Conservation (phyloP, 2,329 filamentous ascomycete species). For the Aspergillus hortae region DNA sequence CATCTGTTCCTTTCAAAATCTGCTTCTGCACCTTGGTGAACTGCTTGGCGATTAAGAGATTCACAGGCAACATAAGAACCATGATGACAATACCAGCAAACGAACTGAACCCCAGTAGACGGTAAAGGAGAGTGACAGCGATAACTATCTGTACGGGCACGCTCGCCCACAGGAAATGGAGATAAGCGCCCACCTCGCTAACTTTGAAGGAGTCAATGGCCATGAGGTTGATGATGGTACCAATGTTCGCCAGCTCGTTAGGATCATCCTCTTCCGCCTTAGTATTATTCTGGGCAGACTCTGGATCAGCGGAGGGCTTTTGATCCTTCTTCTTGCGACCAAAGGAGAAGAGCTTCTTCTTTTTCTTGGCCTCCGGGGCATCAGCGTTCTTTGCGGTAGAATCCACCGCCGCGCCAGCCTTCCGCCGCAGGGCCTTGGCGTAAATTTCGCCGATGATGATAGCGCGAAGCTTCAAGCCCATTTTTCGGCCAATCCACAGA, state of each 20-base stretch:
- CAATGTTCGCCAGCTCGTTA: constrained; percentile 81
- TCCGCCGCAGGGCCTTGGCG: constrained; percentile 86
- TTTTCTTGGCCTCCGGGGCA: constrained; percentile 33
- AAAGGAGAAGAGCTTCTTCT: constrained; percentile 51
- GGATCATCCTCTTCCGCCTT: constrained; percentile 25
- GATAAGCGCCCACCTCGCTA: constrained; percentile 86
- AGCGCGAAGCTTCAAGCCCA: constrained; percentile 87
- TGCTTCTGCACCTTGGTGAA: constrained; percentile 85
- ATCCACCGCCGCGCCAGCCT: constrained; percentile 76
- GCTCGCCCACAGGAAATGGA: constrained; percentile 92
- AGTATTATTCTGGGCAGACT: constrained; percentile 18
- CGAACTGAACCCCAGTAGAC: constrained; percentile 86
- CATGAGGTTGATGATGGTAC: constrained; percentile 99
- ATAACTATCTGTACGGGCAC: constrained; percentile 85
- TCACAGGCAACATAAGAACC: constrained; percentile 81
- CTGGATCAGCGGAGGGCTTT: constrained; percentile 22
- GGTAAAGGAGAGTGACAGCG: constrained; percentile 77
- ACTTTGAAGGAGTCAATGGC: constrained; percentile 99
- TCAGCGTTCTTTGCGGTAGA: constrained; percentile 63
- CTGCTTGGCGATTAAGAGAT: constrained; percentile 79
- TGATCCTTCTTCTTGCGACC: constrained; percentile 53
- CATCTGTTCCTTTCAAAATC: constrained; percentile 90
- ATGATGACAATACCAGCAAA: constrained; percentile 92
- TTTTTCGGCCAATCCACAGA: constrained; percentile 88
- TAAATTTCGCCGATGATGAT: constrained; percentile 98